phyloP scores from a whole-genome alignment of 441 rosid species.

The Eruca vesicaria region DNA sequence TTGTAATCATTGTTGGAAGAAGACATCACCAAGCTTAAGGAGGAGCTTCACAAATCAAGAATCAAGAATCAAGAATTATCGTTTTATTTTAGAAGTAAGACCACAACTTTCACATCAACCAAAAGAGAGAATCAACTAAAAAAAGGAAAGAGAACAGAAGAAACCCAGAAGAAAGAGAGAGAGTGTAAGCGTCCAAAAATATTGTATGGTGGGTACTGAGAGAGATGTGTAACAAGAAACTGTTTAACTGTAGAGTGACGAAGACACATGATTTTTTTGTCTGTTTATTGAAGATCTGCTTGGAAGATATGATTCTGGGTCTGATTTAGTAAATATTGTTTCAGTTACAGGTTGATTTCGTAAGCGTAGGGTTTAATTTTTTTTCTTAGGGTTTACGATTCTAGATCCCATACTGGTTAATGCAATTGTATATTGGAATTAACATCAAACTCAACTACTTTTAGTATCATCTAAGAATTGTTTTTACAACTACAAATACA shows the following conservation, averaged over 20 bases:
- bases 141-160: conserved; percentile 10
- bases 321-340: neutral
- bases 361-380: conserved; percentile 11
- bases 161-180: conserved; percentile 16
- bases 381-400: conserved; percentile 22
- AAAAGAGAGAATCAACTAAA: conserved; percentile 14
- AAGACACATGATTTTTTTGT: conserved; percentile 21
- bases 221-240: neutral
- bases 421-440: conserved; percentile 9
- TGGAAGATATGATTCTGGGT: neutral
- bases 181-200: neutral
- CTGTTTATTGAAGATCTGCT: conserved; percentile 4
- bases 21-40: conserved; percentile 23
- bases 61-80: neutral
- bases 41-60: conserved; percentile 5
- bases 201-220: neutral
- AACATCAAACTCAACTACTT: conserved; percentile 25
- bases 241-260: conserved; percentile 17
- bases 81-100: neutral
- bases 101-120: conserved; percentile 22
- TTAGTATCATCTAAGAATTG: conserved; percentile 13
- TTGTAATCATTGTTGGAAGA: conserved; percentile 24
- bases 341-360: neutral
- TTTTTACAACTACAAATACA: too few species aligned
- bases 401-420: conserved; percentile 4